These are phyloP conservation scores for Boletales sp. DNA, from an alignment of 768 basidiomycete genomes.

Conservation along the genomic window DNA sequence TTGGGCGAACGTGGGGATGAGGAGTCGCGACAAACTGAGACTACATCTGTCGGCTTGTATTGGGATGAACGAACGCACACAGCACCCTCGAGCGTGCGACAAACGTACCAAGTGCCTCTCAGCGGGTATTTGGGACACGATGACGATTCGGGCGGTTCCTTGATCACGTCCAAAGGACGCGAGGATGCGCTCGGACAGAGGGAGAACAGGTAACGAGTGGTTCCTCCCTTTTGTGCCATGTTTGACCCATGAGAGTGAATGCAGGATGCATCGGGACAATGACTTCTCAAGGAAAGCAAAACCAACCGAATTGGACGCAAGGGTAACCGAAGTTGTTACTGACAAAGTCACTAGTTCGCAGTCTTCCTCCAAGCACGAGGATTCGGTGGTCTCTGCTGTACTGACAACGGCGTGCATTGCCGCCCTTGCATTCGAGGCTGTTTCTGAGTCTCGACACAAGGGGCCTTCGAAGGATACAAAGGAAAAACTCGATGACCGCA, in stretches of 20 bases:
- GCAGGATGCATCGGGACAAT: not conserved
- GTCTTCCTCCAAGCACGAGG: slow-evolving; percentile 3
- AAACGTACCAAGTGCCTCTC: slow-evolving; percentile 18
- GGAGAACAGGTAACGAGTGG: not conserved
- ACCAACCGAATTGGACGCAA: not conserved
- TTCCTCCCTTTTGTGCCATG: not conserved
- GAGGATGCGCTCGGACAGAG: not conserved
- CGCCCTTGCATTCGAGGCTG: slow-evolving; percentile 10
- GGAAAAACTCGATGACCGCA: not conserved
- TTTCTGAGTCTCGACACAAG: slow-evolving; percentile 4
- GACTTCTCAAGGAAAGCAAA: not conserved
- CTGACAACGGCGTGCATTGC: slow-evolving; percentile 11
- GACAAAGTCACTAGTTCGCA: not conserved
- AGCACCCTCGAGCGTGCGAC: not conserved
- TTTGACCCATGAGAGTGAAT: not conserved
- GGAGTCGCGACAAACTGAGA: not conserved
- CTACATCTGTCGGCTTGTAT: not conserved
- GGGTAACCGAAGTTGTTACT: not conserved
- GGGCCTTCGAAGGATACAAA: not conserved
- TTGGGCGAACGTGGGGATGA: not conserved
- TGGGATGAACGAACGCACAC: slow-evolving; percentile 4
- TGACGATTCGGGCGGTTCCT: not conserved
- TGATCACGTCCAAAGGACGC: not conserved
- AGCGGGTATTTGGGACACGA: slow-evolving; percentile 8
- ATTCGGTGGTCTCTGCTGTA: slow-evolving; percentile 9